These are phyloP conservation scores for Terfezia boudieri DNA, from an alignment of 495 filamentous ascomycete species.

Conservation along the genomic window DNA sequence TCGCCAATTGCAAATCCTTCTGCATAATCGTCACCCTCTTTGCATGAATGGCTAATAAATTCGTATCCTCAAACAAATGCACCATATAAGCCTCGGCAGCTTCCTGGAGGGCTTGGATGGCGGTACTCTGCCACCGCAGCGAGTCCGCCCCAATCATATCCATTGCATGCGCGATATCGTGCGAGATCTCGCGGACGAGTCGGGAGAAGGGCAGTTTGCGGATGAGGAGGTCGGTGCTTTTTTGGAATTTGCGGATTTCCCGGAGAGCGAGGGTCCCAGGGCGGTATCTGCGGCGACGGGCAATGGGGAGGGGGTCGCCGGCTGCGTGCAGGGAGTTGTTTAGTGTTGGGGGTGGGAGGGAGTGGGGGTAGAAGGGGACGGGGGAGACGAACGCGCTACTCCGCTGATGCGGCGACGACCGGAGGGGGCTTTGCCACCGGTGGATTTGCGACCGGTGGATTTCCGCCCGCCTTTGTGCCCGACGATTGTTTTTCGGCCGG, in stretches of 20 bases:
- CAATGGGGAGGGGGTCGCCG: slow-evolving; percentile 45
- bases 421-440: no score
- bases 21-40: slow-evolving; percentile 97
- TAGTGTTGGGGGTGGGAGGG: no score
- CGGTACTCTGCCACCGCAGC: slow-evolving; percentile 79
- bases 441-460: no score
- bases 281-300: slow-evolving; percentile 45
- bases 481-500: neutral
- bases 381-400: no score
- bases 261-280: slow-evolving; percentile 67
- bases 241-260: slow-evolving; percentile 74
- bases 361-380: no score
- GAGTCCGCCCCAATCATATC: slow-evolving; percentile 31
- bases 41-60: slow-evolving; percentile 85
- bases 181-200: slow-evolving; percentile 70
- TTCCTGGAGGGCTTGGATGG: slow-evolving; percentile 76
- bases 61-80: slow-evolving; percentile 85
- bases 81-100: slow-evolving; percentile 82
- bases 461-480: no score
- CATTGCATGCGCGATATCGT: slow-evolving; percentile 22
- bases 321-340: slow-evolving; percentile 23
- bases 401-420: no score
- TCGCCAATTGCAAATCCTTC: slow-evolving; percentile 78
- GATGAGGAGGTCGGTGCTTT: slow-evolving; percentile 57
- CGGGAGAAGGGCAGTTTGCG: slow-evolving; percentile 68